Evolutionary conservation across 345 rosid genomes (phyloP).

Genomic region (Populus pruinosa): DNA sequence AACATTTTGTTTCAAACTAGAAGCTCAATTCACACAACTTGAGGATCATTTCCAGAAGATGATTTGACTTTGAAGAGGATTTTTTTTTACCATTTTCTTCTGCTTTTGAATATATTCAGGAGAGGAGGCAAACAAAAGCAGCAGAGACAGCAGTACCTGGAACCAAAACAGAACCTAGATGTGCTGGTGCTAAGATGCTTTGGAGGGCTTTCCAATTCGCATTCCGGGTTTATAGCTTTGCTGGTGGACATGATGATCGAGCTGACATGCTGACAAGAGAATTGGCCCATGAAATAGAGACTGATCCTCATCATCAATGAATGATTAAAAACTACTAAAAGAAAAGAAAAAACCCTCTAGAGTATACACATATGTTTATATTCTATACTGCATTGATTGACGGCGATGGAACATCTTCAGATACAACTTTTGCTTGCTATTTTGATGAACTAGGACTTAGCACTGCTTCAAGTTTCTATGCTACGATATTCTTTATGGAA

Average conservation of each 20-base stretch:
- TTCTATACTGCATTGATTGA: not conserved
- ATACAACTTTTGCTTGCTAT: not conserved
- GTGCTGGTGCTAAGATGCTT: slow-evolving; percentile 44
- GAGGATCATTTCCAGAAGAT: not conserved
- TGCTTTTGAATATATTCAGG: slow-evolving; percentile 38
- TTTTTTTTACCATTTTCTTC: not conserved
- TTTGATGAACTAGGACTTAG: not conserved
- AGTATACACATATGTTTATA: not conserved
- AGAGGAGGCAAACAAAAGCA: slow-evolving; percentile 54
- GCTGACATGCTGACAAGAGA: slow-evolving; percentile 73
- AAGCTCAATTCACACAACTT: not conserved
- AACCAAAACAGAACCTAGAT: slow-evolving; percentile 31
- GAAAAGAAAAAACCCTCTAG: not conserved
- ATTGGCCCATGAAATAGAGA: slow-evolving; percentile 76
- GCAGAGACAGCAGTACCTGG: slow-evolving; percentile 26
- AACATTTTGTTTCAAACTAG: not conserved
- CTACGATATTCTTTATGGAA: not conserved
- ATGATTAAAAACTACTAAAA: not conserved
- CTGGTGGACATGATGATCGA: slow-evolving; percentile 84
- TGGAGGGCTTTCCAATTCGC: slow-evolving; percentile 95
- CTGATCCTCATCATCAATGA: slow-evolving; percentile 43
- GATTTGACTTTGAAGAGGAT: not conserved
- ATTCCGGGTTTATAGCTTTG: slow-evolving; percentile 70
- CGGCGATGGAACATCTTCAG: not conserved
- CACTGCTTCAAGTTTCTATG: not conserved